These are phyloP conservation scores for Cicer yamashitae DNA, from an alignment of 306 rosid species.

Conservation along the genomic window DNA sequence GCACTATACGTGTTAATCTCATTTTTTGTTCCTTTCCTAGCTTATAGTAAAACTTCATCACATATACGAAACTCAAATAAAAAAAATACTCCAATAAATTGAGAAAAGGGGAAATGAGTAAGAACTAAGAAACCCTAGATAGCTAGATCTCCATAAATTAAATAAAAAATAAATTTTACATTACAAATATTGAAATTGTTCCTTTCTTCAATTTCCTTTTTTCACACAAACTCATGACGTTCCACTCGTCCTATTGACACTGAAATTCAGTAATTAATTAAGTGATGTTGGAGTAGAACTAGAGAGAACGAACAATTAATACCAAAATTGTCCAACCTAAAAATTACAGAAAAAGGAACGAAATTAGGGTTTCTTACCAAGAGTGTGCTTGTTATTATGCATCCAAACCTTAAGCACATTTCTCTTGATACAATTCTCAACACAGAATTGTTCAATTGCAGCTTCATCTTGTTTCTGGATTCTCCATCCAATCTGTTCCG, in stretches of 20 bases:
- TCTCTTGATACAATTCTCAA: constrained; percentile 59
- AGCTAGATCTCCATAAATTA: constrained; percentile 37
- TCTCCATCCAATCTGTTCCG: constrained; percentile 81
- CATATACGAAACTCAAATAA: neutral
- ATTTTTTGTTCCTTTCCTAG: neutral
- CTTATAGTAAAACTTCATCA: neutral
- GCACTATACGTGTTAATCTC: neutral
- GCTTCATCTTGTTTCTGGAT: constrained; percentile 83
- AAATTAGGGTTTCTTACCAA: constrained; percentile 86
- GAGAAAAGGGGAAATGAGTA: neutral
- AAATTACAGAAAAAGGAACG: constrained; percentile 11
- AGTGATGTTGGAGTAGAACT: neutral
- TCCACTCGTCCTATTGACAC: constrained; percentile 14
- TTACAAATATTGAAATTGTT: constrained; percentile 17
- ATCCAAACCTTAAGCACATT: constrained; percentile 91
- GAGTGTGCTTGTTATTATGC: constrained; percentile 91
- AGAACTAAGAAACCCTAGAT: constrained; percentile 53
- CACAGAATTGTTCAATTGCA: constrained; percentile 72
- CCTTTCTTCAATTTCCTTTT: neutral
- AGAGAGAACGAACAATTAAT: neutral
- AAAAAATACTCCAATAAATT: neutral
- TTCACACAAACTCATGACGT: neutral
- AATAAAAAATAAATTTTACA: constrained; percentile 32
- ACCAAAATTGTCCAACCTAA: constrained; percentile 36
- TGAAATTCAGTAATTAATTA: constrained; percentile 28